Conservation (phyloP, 202 grass and related monocot species). For the Alloteropsis angusta region DNA sequence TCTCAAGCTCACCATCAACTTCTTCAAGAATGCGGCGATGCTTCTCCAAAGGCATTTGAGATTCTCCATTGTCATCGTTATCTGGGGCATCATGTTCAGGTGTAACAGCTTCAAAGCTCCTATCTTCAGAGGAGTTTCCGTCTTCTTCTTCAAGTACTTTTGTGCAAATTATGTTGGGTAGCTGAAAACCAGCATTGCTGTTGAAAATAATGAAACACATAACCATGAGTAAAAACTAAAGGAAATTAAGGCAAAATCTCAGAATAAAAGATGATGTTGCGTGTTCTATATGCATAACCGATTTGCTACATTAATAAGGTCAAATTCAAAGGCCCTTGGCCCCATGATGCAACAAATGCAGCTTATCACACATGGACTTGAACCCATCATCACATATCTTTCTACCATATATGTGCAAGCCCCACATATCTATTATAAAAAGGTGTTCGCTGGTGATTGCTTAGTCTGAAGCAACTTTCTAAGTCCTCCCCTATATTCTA, state of each 20-base stretch:
- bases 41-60: conserved; percentile 47
- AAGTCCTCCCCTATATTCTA: background rate
- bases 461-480: background rate
- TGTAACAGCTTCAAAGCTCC: conserved; percentile 89
- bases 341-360: background rate
- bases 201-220: conserved; percentile 22
- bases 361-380: background rate
- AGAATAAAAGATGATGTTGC: conserved; percentile 8
- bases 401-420: background rate
- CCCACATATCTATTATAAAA: background rate
- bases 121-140: conserved; percentile 71
- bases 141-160: conserved; percentile 84
- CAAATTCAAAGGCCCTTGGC: background rate
- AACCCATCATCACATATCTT: background rate
- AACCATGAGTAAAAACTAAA: background rate
- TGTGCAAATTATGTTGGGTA: conserved; percentile 61
- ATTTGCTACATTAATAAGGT: background rate
- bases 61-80: conserved; percentile 36
- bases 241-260: background rate
- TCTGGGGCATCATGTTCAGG: conserved; percentile 53
- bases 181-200: conserved; percentile 94
- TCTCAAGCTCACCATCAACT: conserved; percentile 94
- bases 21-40: conserved; percentile 76
- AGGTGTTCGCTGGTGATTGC: background rate
- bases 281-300: conserved; percentile 4